Base-by-base conservation (phyloP, 2,329 filamentous ascomycete genomes). In the Ophiocordyceps sinensis region DNA sequence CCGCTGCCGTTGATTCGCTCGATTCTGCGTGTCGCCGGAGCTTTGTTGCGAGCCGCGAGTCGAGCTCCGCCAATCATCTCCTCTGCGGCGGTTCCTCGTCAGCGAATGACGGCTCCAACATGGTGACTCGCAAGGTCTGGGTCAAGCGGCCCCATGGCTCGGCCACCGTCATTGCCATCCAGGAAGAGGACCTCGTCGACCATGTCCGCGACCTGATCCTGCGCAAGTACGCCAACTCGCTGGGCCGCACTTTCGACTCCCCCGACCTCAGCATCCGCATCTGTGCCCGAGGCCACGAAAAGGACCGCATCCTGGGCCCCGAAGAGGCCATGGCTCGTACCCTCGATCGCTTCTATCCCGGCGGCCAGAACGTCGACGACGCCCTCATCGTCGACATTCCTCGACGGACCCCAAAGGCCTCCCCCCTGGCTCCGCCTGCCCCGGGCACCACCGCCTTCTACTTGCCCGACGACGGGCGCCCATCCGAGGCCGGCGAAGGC, bases 131-230 rank as follows among this genome's bases (percentile, higher is more conserved):
- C 58, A 95, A 94, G 70, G 79, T 96, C 52, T 98, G 91, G 91
- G 89, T 96, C 57, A 91, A 83, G 67, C 75, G 89, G 53, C 83
- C 84, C 17, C 75, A 81, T 48, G 84, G 80, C 44, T 95, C 89
- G 43, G 79, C 89, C 32, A 98, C 91, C 13, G 70, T 91, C 53
- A 82, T 98, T 42, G 78, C 82, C 45, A 83, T 94, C 52, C 73
- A 77, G 51, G 84, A 94, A 53, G 86, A 93, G 53, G 87, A 94
- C 55, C 66, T 96, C 51, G 88, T 96, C 43, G 91, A 98, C 60
- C 89, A 95, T 62, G 81, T 94, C 46, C 82, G 89, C 51, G 91
- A 95, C 51, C 77, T 86, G 69, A 91, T 96, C 43, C 67, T 96
- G 51, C 79, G 77, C 54, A 96, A 96, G 66, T 98, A 96, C 60